phyloP scores from a whole-genome alignment of 495 filamentous ascomycete genomes.

The Neurospora sp. region DNA sequence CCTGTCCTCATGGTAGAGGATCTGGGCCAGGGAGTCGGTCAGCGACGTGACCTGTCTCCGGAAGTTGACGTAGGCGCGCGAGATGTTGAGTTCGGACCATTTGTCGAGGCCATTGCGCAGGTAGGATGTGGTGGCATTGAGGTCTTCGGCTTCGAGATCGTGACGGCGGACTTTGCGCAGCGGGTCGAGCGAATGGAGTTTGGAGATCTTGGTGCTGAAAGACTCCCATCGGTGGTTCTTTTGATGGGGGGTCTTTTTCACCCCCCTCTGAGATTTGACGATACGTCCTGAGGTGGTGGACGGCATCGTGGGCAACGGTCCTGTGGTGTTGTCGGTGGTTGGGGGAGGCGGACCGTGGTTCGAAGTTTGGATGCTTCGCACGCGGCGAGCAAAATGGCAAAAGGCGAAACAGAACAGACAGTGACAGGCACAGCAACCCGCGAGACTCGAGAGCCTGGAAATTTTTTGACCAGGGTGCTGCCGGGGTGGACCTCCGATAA shows the following conservation, averaged over 20 bases:
- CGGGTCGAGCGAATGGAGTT: constrained; percentile 78
- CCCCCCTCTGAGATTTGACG: constrained; percentile 53
- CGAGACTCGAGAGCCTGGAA: constrained; percentile 1
- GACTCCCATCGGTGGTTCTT: constrained; percentile 83
- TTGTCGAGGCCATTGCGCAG: constrained; percentile 71
- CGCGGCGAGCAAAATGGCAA: background rate
- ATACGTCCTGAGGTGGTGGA: constrained; percentile 55
- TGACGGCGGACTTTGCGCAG: constrained; percentile 74
- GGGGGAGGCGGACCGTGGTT: background rate
- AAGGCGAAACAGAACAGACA: background rate
- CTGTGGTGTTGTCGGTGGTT: background rate
- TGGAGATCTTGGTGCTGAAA: constrained; percentile 87
- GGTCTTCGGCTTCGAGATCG: constrained; percentile 68
- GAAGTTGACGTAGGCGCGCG: constrained; percentile 67
- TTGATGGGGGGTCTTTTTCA: constrained; percentile 59
- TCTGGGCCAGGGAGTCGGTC: constrained; percentile 82
- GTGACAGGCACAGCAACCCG: background rate
- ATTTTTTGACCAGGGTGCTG: constrained; percentile 20
- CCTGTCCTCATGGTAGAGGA: constrained; percentile 75
- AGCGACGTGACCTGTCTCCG: constrained; percentile 59
- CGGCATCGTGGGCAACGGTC: constrained; percentile 27
- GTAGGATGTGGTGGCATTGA: constrained; percentile 62
- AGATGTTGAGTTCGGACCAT: constrained; percentile 87
- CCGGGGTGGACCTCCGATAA: constrained; percentile 19
- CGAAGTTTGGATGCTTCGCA: constrained; percentile 3